phyloP scores from a whole-genome alignment of 2,329 filamentous ascomycete genomes.

The Fusarium redolens region DNA sequence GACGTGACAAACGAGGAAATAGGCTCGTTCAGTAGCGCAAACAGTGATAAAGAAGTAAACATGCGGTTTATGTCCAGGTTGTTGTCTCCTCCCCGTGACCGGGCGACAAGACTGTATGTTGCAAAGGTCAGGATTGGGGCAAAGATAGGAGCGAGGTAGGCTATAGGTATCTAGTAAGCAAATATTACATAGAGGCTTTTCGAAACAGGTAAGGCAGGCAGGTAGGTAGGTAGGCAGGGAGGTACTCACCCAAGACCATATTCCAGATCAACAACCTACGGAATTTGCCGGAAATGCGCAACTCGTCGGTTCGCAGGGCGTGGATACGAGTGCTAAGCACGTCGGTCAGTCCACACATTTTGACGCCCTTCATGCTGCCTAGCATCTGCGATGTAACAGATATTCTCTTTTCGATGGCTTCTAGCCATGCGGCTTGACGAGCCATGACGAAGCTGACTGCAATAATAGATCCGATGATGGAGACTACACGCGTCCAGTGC shows the following conservation, averaged over 20 bases:
- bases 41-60: conserved; percentile 33
- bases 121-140: conserved; percentile 29
- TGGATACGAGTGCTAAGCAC: conserved; percentile 30
- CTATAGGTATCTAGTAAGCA: neutral
- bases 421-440: conserved; percentile 43
- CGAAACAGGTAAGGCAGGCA: neutral
- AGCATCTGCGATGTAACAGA: conserved; percentile 45
- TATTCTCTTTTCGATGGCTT: conserved; percentile 46
- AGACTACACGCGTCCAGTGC: conserved; percentile 1
- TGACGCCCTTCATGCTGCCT: conserved; percentile 47
- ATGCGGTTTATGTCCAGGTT: conserved; percentile 33
- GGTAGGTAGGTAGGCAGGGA: neutral
- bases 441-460: conserved; percentile 44
- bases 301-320: conserved; percentile 9
- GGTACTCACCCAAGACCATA: conserved; percentile 29
- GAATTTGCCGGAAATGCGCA: conserved; percentile 25
- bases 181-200: neutral
- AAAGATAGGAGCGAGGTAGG: conserved; percentile 33
- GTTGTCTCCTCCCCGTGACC: neutral
- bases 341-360: conserved; percentile 46
- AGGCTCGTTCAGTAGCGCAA: conserved; percentile 23
- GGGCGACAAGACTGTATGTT: conserved; percentile 29
- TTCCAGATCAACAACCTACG: conserved; percentile 35
- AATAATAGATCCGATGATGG: conserved; percentile 40
- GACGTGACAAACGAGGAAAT: conserved; percentile 26